These are phyloP conservation scores for Lodderomyces theae DNA, from an alignment of 1,139 yeast genomes.

Conservation along the genomic window DNA sequence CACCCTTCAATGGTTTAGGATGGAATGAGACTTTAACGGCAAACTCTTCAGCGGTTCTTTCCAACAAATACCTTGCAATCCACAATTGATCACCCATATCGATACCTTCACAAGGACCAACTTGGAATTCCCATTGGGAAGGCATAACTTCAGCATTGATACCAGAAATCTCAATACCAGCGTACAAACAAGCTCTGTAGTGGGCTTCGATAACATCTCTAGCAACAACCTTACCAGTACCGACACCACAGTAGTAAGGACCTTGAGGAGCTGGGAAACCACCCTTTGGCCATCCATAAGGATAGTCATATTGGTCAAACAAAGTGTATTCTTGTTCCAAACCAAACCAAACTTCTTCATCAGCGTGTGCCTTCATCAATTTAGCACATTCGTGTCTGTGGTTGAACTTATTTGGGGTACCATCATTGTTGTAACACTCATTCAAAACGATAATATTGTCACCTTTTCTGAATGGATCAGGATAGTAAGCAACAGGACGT, in stretches of 20 bases:
- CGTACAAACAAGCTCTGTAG: constrained; percentile 94
- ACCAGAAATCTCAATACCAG: constrained; percentile 90
- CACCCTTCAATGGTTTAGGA: constrained; percentile 98
- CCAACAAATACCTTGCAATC: constrained; percentile 89
- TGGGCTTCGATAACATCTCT: constrained; percentile 99
- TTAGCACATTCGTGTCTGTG: constrained; percentile 98
- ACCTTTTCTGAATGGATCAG: constrained; percentile 97
- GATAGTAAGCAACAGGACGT: constrained; percentile 90
- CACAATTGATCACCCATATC: constrained; percentile 96
- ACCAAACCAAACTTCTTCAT: constrained; percentile 93
- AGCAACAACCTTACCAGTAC: constrained; percentile 97
- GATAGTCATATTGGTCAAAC: constrained; percentile 85
- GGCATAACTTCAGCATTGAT: constrained; percentile 99
- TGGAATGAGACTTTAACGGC: constrained; percentile 98
- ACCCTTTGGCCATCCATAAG: constrained; percentile 99
- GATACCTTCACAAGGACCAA: constrained; percentile 96
- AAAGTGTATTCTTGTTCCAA: constrained; percentile 98
- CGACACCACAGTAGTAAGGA: constrained; percentile 99
- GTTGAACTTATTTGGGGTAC: constrained; percentile 97
- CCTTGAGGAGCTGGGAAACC: constrained; percentile 99
- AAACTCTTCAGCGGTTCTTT: constrained; percentile 96
- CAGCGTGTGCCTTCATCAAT: constrained; percentile 89
- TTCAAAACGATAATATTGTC: constrained; percentile 92
- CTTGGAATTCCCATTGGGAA: constrained; percentile 99
- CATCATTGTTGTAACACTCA: constrained; percentile 98